Percentiles rank a stretch among this genome's conserved stretches.
phyloP scores from a whole-genome alignment of 2,329 filamentous ascomycete genomes.

The Camptophora hylomeconis region DNA sequence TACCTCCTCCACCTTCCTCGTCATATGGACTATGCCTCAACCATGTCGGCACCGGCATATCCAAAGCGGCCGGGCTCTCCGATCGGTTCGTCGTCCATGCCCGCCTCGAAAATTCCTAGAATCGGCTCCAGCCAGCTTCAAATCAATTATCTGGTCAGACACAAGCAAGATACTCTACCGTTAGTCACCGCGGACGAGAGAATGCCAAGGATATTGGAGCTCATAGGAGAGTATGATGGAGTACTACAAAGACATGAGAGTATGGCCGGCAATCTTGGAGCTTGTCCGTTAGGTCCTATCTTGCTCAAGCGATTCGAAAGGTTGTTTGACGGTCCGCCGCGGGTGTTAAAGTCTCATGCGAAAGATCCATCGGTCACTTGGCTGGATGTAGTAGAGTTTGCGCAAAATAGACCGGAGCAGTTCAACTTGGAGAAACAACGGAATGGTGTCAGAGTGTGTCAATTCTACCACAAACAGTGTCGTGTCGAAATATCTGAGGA shows the following conservation, averaged over 20 bases:
- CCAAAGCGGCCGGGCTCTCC: slow-evolving; percentile 34
- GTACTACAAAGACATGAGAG: slow-evolving; percentile 77
- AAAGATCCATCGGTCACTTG: slow-evolving; percentile 57
- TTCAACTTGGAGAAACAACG: slow-evolving; percentile 59
- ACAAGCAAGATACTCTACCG: slow-evolving; percentile 48
- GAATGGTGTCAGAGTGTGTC: slow-evolving; percentile 60
- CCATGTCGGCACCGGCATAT: slow-evolving; percentile 23
- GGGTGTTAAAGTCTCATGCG: slow-evolving; percentile 48
- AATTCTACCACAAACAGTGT: slow-evolving; percentile 68
- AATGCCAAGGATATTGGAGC: slow-evolving; percentile 57
- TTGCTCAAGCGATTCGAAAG: slow-evolving; percentile 76
- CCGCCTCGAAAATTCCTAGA: slow-evolving; percentile 39
- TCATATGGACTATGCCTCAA: slow-evolving; percentile 9
- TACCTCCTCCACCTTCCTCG: slow-evolving; percentile 8
- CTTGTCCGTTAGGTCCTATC: slow-evolving; percentile 68
- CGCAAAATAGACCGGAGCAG: slow-evolving; percentile 64
- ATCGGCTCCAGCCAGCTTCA: slow-evolving; percentile 45
- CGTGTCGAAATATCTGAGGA: slow-evolving; percentile 78
- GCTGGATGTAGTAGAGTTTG: slow-evolving; percentile 77
- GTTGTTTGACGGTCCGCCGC: slow-evolving; percentile 70
- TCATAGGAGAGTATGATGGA: slow-evolving; percentile 72
- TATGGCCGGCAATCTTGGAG: slow-evolving; percentile 72
- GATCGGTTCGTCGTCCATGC: slow-evolving; percentile 25
- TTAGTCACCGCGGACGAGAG: slow-evolving; percentile 53
- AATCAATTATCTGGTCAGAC: slow-evolving; percentile 55